Base-by-base conservation (phyloP, 2,329 filamentous ascomycete genomes). In the Aspergillus versicolor region DNA sequence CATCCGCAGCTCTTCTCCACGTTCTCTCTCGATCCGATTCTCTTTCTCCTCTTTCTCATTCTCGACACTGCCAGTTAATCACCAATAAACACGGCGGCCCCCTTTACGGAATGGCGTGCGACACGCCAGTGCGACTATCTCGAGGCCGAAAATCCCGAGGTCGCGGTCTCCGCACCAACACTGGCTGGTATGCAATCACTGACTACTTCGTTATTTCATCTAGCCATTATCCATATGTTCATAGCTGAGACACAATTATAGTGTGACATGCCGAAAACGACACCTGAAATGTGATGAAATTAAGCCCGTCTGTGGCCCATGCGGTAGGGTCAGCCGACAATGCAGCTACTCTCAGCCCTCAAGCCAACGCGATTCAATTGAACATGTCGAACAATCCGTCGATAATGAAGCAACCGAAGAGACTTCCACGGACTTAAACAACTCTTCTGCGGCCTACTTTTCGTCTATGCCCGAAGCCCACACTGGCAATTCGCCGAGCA, bases 241-340 rank as follows among this genome's bases (percentile, higher is more conserved):
- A n/a, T 27, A 40, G 13, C 45, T 30, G 22, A 46, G 24, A 19
- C 4, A 9, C 27, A 22, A 30, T 12, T 5, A 21, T 13, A 52
- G 50, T 21, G 11, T 19, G 17, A 52, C 50, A 11, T 45, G 50
- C 15, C 50, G 68, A 61, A 70, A 69, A 45, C 62, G 68, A 15
- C 68, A 70, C 51, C 66, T 71, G 32, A 71, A 71, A 49, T 71
- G 68, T 30, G 68, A 70, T 40, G 68, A 70, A 50, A 65, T 64
- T 56, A 52, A 37, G 17, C 50, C 50, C 13, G 27, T 44, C 19
- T 52, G 50, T 24, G 50, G 50, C 8, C 49, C 41, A 22, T 52
- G 50, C 8, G 27, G 22, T 5, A 52, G 38, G 22, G 50, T 52
- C 30, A 34, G 61, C 50, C 43, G 13, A 6, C 34, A 46, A 44